A percentile compares a stretch with the other conserved stretches of the same genome.
These are phyloP conservation scores for Fraxinus sp. DNA, from an alignment of 305 asterid genomes.

Conservation along the genomic window DNA sequence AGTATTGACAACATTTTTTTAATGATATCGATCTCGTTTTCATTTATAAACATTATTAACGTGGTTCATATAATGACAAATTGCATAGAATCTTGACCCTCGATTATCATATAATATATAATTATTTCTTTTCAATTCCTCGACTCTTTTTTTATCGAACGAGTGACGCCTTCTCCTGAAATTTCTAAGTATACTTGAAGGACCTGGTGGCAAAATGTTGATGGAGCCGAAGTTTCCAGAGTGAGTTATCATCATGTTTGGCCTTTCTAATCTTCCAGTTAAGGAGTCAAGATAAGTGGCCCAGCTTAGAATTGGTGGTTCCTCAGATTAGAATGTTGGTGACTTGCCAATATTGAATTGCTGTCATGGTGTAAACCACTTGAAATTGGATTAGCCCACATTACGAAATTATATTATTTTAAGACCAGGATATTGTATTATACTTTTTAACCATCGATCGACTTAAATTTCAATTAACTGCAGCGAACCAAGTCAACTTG, in stretches of 20 bases:
- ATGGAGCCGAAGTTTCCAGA: conserved; percentile 9
- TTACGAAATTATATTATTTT: background rate
- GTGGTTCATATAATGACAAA: too few relatives aligned
- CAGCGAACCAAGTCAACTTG: too few relatives aligned
- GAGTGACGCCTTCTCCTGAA: background rate
- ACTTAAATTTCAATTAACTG: too few relatives aligned
- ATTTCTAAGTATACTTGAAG: background rate
- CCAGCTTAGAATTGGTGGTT: background rate
- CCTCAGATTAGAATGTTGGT: background rate
- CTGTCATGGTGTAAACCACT: background rate
- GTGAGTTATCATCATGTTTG: background rate
- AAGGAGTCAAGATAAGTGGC: conserved; percentile 21
- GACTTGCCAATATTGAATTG: conserved; percentile 17
- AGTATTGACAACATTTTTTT: too few relatives aligned
- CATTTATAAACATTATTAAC: background rate
- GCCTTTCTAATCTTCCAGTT: conserved; percentile 21
- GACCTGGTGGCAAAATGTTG: background rate
- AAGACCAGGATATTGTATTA: background rate
- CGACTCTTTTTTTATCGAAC: background rate
- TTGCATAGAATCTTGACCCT: too few relatives aligned
- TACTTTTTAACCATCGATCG: too few relatives aligned
- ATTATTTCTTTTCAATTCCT: background rate
- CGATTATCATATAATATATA: too few relatives aligned
- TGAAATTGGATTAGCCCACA: background rate
- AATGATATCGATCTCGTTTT: background rate